Evolutionary conservation across 2,329 filamentous ascomycete genomes (phyloP), one percentile per base, ranked within the genome.

Genomic region (Cercospora zeae-maydis): DNA sequence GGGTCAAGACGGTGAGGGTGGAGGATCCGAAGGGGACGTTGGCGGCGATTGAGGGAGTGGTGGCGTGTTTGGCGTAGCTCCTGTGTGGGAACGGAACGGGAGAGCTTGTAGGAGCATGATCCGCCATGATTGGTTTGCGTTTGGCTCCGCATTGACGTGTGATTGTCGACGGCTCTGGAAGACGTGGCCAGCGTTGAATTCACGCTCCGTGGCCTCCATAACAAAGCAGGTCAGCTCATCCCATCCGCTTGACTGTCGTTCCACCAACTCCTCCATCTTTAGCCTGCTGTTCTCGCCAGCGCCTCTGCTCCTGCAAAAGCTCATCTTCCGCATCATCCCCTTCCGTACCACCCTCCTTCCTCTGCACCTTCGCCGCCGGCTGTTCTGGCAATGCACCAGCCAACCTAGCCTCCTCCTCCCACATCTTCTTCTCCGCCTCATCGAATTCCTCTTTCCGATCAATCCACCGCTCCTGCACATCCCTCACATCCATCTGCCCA

Each of bases 391-490:
- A 70, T 14, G 73, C 70, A 13, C 71, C 73, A 36, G 67, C 71
- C 63, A 67, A 76, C 70, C 84, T 69, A 14, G 85, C 86, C 76
- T 96, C 90, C 70, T 90, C 88, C 72, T 93, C 90, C 80, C 88
- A 87, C 59, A 88, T 85, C 72, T 86, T 85, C 63, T 83, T 81
- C 80, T 98, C 95, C 64, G 87, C 79, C 69, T 88, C 88, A 76
- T 99, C 95, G 72, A 91, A 92, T 67, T 89, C 91, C 14, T 93
- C 93, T 74, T 93, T 95, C 42, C 88, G 83, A 77, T 98, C 93
- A 33, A 99, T 80, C 95, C 95, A 99, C 65, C 95, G 84, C 79
- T 99, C 95, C 78, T 99, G 95, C 66, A 98, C 88, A 77, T 99
- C 93, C 63, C 88, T 82, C 9, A 92, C 87, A 71, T 96, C 92